Base-by-base conservation (phyloP, 352 stramenopile genomes). In the Plasmopara viticola region DNA sequence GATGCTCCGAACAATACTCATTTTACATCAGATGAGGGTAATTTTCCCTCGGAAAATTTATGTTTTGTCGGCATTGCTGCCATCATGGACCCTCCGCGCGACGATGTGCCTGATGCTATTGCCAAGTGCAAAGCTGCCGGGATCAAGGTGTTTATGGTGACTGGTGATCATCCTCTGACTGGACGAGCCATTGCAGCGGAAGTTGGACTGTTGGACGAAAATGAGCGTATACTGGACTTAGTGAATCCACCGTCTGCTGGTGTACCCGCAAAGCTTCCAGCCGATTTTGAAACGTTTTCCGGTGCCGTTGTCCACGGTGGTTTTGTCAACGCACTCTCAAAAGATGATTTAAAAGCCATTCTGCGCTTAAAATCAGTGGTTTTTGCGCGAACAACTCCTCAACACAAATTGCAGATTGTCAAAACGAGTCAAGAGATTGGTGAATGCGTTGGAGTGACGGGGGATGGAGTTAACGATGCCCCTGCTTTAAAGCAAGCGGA, bases 101-200 rank as follows among this genome's bases (percentile, higher is more conserved):
- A 84, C 33, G 75, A 85, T 15, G 84, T 95, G 4, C 64, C 79
- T 5, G 74, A 80, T 20, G 83, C 88, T 6, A 82, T 96, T 20
- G 48, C 60, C 3, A 79, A 86, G 49, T 94, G 78, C 59, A 90
- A 90, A 34, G 68, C 70, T 17, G 77, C 84, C n/a, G 87, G 84
- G 4, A 81, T 97, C n/a, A 86, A 86, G 49, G 88, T 96, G 42
- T 87, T 94, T 33, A 97, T 96, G 87, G 83, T 97, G n/a, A 97
- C 88, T 12, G 88, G 88, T 8, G 88, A 97, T 56, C 84, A 95
- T 47, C 85, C 81, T 14, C 51, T 90, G 34, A 96, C 86, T 9
- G 88, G 81, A n/a, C 66, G 85, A 44, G 84, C 87, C 14, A 96
- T 96, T 38, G 86, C 86, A 5, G 51, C 68, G 6, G 71, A 94